Evolutionary conservation across 257 asterid species (phyloP).

Genomic region (Nemophila menziesii): DNA sequence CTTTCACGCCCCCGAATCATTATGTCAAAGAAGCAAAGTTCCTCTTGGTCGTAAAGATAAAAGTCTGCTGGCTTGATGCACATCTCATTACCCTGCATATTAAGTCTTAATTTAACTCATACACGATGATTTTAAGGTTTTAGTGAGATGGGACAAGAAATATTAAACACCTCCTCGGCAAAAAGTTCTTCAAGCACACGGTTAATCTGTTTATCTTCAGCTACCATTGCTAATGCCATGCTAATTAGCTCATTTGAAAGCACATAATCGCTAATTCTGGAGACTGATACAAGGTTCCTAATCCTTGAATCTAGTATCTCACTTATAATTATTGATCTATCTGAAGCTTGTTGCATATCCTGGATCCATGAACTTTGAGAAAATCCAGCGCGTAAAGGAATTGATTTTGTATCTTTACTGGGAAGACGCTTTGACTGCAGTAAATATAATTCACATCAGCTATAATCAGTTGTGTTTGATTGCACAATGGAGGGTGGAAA

Average conservation of each 20-base stretch:
- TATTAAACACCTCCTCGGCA: slow-evolving; percentile 80
- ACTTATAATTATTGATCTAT: slow-evolving; percentile 85
- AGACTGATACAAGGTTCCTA: slow-evolving; percentile 86
- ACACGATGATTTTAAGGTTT: too few relatives aligned
- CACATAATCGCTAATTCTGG: slow-evolving; percentile 89
- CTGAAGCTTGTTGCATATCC: slow-evolving; percentile 95
- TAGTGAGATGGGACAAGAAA: neutral
- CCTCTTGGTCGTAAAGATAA: slow-evolving; percentile 90
- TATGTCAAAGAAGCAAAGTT: slow-evolving; percentile 67
- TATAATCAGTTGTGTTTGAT: slow-evolving; percentile 15
- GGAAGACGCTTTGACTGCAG: slow-evolving; percentile 96
- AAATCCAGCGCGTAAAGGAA: slow-evolving; percentile 58
- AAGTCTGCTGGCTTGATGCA: slow-evolving; percentile 93
- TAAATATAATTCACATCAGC: slow-evolving; percentile 10
- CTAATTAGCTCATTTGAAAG: slow-evolving; percentile 93
- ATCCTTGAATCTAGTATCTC: slow-evolving; percentile 97
- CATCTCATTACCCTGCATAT: slow-evolving; percentile 80
- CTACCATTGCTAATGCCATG: slow-evolving; percentile 99
- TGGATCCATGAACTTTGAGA: slow-evolving; percentile 95
- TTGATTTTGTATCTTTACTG: slow-evolving; percentile 42
- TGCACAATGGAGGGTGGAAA: too few relatives aligned
- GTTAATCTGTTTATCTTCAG: slow-evolving; percentile 94
- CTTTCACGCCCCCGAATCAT: slow-evolving; percentile 82
- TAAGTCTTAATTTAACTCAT: neutral
- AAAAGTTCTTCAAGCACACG: slow-evolving; percentile 90